A percentile compares a stretch with the other conserved stretches of the same genome.
Conservation (phyloP, 2,329 filamentous ascomycete genomes). For the Hymenoscyphus repandus region DNA sequence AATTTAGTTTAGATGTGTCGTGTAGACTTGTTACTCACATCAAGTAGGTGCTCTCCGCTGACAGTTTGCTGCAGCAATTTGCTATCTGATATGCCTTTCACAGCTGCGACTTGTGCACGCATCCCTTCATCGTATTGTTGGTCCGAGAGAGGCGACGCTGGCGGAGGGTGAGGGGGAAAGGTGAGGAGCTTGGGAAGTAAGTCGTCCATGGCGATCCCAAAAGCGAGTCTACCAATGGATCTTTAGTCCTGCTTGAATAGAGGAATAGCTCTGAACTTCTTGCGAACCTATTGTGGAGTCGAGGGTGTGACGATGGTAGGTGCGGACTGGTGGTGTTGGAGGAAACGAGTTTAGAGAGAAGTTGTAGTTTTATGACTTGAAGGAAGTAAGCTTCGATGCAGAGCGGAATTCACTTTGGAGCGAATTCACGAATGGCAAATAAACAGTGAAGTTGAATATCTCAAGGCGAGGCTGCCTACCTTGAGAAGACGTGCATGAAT, state of each 20-base stretch:
- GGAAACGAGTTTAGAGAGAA: background rate
- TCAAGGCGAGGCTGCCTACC: background rate
- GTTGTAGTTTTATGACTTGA: background rate
- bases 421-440: too few species aligned
- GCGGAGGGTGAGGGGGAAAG: constrained; percentile 36
- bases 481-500: background rate
- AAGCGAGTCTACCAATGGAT: background rate
- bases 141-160: constrained; percentile 31
- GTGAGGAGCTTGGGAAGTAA: constrained; percentile 34
- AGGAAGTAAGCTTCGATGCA: too few species aligned
- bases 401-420: too few species aligned
- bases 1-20: constrained; percentile 3
- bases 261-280: background rate
- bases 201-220: constrained; percentile 28
- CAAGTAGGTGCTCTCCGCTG: constrained; percentile 32
- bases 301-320: background rate
- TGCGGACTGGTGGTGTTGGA: background rate
- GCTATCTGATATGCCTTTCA: constrained; percentile 34
- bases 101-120: constrained; percentile 32
- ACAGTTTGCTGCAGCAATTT: constrained; percentile 31
- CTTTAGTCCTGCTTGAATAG: background rate
- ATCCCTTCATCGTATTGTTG: constrained; percentile 40
- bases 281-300: background rate
- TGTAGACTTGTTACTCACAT: constrained; percentile 28
- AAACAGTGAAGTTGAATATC: too few species aligned